A percentile compares a stretch with the other conserved stretches of the same genome.
Conservation (phyloP, 2,329 filamentous ascomycete species). For the Verticillium nonalfalfae region DNA sequence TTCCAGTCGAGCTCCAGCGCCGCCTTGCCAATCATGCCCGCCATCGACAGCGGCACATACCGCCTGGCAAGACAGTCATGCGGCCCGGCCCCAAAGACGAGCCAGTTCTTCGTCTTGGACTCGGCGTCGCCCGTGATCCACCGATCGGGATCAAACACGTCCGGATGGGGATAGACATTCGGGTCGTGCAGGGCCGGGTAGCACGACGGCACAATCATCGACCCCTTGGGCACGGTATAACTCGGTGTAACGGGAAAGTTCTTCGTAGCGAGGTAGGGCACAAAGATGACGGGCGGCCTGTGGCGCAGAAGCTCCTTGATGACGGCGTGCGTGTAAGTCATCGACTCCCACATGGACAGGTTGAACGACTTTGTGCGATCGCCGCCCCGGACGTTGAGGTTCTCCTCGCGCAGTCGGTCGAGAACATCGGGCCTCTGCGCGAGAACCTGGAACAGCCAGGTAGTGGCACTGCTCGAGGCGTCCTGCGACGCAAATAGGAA, state of each 20-base stretch:
- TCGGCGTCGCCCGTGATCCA: constrained; percentile 46
- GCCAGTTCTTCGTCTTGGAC: constrained; percentile 44
- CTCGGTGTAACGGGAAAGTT: constrained; percentile 36
- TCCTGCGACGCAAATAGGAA: constrained; percentile 49
- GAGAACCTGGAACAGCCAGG: constrained; percentile 45
- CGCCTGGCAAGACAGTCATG: constrained; percentile 42
- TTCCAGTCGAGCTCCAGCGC: constrained; percentile 41
- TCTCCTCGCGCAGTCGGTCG: constrained; percentile 36
- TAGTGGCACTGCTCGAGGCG: constrained; percentile 45
- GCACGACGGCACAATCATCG: constrained; percentile 43
- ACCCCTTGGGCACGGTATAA: constrained; percentile 43
- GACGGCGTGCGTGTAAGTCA: constrained; percentile 45
- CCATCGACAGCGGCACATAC: constrained; percentile 44
- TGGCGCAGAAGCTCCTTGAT: constrained; percentile 47
- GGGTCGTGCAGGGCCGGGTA: constrained; percentile 45
- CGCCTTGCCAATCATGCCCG: constrained; percentile 46
- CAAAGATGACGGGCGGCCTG: constrained; percentile 46
- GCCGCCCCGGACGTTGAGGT: constrained; percentile 34
- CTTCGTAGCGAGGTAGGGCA: constrained; percentile 42
- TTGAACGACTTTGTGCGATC: constrained; percentile 32
- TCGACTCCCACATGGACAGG: constrained; percentile 38
- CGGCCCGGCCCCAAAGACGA: constrained; percentile 44
- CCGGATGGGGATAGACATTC: constrained; percentile 36
- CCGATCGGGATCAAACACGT: constrained; percentile 41
- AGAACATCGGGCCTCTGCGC: constrained; percentile 44